A percentile compares a stretch with the other conserved stretches of the same genome.
These are phyloP conservation scores for Epichloe coenophiala DNA, from an alignment of 2,329 filamentous ascomycete species.

Conservation along the genomic window DNA sequence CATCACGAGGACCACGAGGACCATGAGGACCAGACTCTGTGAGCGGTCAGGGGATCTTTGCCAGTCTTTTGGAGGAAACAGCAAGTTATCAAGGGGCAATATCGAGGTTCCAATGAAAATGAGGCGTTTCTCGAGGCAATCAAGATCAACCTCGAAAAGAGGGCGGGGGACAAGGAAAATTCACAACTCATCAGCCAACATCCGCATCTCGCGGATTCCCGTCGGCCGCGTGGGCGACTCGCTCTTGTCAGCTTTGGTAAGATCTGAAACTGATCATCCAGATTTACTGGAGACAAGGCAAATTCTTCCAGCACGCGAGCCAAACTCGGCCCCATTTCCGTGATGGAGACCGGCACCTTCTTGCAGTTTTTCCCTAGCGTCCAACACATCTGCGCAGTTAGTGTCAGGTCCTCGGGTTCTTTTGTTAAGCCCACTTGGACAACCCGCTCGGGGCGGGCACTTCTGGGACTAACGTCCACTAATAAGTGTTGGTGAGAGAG, in stretches of 20 bases:
- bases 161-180: background rate
- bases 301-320: background rate
- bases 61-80: background rate
- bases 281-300: background rate
- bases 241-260: no score
- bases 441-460: slow-evolving; percentile 6
- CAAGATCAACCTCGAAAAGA: background rate
- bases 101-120: background rate
- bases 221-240: background rate
- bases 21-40: slow-evolving; percentile 3
- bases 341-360: slow-evolving; percentile 3
- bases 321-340: background rate
- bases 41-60: background rate
- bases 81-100: background rate
- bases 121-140: background rate
- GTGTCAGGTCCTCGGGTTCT: slow-evolving; percentile 12
- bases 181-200: background rate
- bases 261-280: background rate
- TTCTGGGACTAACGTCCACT: background rate
- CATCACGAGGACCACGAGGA: background rate
- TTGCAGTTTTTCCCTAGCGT: slow-evolving; percentile 12
- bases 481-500: background rate
- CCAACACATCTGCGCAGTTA: slow-evolving; percentile 2
- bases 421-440: slow-evolving; percentile 12
- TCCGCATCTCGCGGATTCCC: background rate